phyloP scores from a whole-genome alignment of 768 basidiomycete genomes.

The Jaapia argillacea region DNA sequence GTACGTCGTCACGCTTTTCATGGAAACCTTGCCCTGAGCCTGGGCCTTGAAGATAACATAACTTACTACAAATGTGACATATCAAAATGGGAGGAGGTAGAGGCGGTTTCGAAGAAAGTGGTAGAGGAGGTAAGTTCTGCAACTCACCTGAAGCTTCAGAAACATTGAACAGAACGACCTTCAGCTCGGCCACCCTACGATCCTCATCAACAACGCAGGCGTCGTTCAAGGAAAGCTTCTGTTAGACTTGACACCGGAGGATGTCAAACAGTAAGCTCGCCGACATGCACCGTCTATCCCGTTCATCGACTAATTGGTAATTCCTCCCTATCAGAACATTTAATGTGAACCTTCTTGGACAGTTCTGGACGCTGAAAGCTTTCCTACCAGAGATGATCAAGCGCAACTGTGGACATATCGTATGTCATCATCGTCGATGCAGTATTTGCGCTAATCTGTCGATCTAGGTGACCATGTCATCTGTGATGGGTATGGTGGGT shows the following conservation, averaged over 20 bases:
- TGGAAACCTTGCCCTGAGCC: neutral
- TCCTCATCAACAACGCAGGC: slow-evolving; percentile 93
- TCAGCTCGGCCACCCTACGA: slow-evolving; percentile 81
- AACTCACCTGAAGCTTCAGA: neutral
- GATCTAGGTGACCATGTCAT: slow-evolving; percentile 64
- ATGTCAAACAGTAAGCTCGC: slow-evolving; percentile 62
- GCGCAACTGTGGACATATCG: slow-evolving; percentile 75
- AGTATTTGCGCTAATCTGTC: neutral
- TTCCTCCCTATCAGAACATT: slow-evolving; percentile 68
- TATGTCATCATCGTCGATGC: slow-evolving; percentile 23
- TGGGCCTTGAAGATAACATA: slow-evolving; percentile 51
- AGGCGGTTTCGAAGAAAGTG: slow-evolving; percentile 62
- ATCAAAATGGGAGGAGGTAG: slow-evolving; percentile 79
- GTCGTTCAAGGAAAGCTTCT: slow-evolving; percentile 85
- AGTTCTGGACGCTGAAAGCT: slow-evolving; percentile 89
- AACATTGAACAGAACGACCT: neutral
- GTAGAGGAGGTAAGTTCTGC: slow-evolving; percentile 54
- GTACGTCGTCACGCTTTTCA: slow-evolving; percentile 29
- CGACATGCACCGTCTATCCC: too few relatives aligned
- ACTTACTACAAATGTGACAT: slow-evolving; percentile 87
- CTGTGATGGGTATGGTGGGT: slow-evolving; percentile 63
- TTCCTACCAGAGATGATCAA: slow-evolving; percentile 87
- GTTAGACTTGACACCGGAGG: slow-evolving; percentile 66
- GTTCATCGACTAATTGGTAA: too few relatives aligned
- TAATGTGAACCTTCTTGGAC: slow-evolving; percentile 76